Conservation (phyloP, 345 rosid genomes). For the Citrus australasica region DNA sequence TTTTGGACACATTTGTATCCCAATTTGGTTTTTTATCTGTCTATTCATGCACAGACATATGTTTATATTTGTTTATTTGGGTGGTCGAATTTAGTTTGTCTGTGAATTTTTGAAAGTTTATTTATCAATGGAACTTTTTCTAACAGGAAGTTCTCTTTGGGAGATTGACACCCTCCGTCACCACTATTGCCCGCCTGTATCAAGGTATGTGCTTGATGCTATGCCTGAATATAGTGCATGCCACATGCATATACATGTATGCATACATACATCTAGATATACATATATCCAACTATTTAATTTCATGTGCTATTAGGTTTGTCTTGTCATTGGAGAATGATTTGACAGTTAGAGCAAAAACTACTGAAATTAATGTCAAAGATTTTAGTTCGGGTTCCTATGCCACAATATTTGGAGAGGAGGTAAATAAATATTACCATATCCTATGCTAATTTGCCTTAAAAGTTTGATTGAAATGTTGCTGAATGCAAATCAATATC, state of each 20-base stretch:
- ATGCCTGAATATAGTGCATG: background rate
- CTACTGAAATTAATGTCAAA: slow-evolving; percentile 58
- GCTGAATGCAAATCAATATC: background rate
- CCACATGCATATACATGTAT: rapidly evolving
- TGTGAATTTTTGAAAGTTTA: background rate
- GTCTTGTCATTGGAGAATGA: slow-evolving; percentile 81
- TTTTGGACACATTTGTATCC: background rate
- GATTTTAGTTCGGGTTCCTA: slow-evolving; percentile 92
- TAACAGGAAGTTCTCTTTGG: slow-evolving; percentile 91
- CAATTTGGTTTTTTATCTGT: background rate
- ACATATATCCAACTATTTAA: background rate
- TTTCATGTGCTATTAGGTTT: slow-evolving; percentile 45
- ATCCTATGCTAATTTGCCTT: background rate
- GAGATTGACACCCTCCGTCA: slow-evolving; percentile 82
- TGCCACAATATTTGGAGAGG: slow-evolving; percentile 81
- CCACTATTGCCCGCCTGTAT: slow-evolving; percentile 94
- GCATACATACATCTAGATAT: background rate
- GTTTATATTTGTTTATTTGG: background rate
- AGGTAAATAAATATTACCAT: slow-evolving; percentile 57
- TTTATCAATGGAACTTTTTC: slow-evolving; percentile 1
- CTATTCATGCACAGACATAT: background rate
- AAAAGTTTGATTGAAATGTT: background rate
- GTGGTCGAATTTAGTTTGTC: background rate
- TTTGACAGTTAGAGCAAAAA: slow-evolving; percentile 79
- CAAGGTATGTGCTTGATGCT: slow-evolving; percentile 52